Evolutionary conservation across 805 yeast species (phyloP).

Genomic region (Suhomyces tanzawaensis): DNA sequence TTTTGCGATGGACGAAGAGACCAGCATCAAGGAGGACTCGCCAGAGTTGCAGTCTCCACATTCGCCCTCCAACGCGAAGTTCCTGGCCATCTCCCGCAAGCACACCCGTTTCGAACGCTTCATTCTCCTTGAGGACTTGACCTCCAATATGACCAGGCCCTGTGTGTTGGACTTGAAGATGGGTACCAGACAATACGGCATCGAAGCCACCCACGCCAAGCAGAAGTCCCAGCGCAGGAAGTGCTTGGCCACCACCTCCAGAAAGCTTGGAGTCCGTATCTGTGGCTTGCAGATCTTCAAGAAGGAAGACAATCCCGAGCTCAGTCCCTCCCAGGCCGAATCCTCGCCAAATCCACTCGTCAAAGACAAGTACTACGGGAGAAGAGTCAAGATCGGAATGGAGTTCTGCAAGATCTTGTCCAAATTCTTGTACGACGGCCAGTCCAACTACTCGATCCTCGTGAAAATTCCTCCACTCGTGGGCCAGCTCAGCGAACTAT

Average conservation of each 20-base stretch:
- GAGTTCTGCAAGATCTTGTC: conserved; percentile 75
- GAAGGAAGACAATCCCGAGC: conserved; percentile 3
- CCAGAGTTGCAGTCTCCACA: not conserved
- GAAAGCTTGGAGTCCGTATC: conserved; percentile 81
- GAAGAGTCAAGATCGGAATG: conserved; percentile 65
- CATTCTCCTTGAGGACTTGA: conserved; percentile 84
- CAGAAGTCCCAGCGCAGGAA: conserved; percentile 76
- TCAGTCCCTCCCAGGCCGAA: not conserved
- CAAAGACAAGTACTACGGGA: conserved; percentile 90
- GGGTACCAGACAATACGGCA: conserved; percentile 98
- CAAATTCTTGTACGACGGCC: conserved; percentile 79
- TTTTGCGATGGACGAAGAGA: conserved; percentile 43
- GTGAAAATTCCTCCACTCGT: conserved; percentile 68
- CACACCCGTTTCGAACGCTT: conserved; percentile 72
- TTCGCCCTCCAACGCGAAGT: too few relatives aligned
- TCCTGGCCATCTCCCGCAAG: conserved; percentile 33
- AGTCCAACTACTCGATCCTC: conserved; percentile 52
- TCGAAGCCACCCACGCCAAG: conserved; percentile 77
- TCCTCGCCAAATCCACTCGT: conserved; percentile 33
- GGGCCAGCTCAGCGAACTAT: conserved; percentile 56
- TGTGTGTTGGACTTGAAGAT: conserved; percentile 93
- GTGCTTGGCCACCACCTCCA: conserved; percentile 78
- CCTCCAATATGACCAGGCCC: conserved; percentile 77
- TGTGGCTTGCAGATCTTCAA: conserved; percentile 77
- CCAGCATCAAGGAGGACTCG: conserved; percentile 1